These are phyloP conservation scores for Trichosporon coremiiforme DNA, from an alignment of 1,284 basidiomycete species.

Conservation along the genomic window DNA sequence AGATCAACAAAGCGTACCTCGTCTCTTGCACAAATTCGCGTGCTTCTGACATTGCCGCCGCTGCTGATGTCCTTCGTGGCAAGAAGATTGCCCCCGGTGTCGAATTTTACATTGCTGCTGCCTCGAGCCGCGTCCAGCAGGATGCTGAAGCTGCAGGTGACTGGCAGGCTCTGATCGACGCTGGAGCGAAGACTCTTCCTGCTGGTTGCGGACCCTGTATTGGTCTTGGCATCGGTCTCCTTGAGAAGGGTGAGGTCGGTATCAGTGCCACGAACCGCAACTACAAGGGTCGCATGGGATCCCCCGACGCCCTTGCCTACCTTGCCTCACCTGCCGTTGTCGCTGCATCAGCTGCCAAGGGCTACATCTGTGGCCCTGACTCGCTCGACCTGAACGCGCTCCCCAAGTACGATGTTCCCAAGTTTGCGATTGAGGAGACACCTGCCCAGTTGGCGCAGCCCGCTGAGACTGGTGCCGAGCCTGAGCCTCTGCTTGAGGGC, in stretches of 20 bases:
- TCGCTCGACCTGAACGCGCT: constrained; percentile 64
- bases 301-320: constrained; percentile 92
- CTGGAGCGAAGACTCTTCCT: constrained; percentile 89
- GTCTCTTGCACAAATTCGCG: constrained; percentile 98
- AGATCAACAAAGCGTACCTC: constrained; percentile 96
- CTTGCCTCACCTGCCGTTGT: constrained; percentile 95
- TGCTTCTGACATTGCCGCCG: constrained; percentile 88
- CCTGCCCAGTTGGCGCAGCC: constrained; percentile 26
- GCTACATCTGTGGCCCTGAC: constrained; percentile 84
- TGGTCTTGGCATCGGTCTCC: constrained; percentile 85
- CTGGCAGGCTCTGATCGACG: constrained; percentile 81
- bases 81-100: constrained; percentile 85
- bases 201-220: constrained; percentile 98
- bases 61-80: constrained; percentile 83
- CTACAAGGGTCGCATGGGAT: constrained; percentile 98
- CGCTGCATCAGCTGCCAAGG: constrained; percentile 89
- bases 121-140: constrained; percentile 85
- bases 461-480: constrained; percentile 59
- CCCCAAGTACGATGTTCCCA: constrained; percentile 59
- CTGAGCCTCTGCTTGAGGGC: constrained; percentile 70
- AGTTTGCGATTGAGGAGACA: constrained; percentile 55
- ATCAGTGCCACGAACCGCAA: constrained; percentile 99
- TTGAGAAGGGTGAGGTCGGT: constrained; percentile 91
- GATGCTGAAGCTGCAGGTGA: constrained; percentile 84
- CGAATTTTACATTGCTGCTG: constrained; percentile 97